Base-by-base conservation (phyloP, 768 basidiomycete species). In the Daedaleopsis sinensis region DNA sequence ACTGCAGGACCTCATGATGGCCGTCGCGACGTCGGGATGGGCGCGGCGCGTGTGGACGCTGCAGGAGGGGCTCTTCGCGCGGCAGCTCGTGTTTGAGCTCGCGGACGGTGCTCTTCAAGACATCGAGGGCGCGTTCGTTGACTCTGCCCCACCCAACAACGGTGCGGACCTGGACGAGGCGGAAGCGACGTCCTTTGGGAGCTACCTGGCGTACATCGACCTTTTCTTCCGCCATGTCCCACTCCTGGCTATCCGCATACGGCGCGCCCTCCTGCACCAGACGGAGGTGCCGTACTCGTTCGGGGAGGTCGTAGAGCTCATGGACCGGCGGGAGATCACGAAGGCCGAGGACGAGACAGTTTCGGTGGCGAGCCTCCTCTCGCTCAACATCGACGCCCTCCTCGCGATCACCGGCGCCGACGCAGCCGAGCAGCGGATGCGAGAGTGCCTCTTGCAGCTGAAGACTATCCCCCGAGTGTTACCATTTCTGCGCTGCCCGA, bases 291-390 rank as follows among this genome's bases (percentile, higher is more conserved):
- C 5, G 23, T 49, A 21, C n/a, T 16, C 52, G 9, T 13, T 63
- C 32, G 37, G 47, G 18, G 24, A 59, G 13, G 53, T 64, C 21
- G n/a, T 46, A 39, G 9, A 21, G 24, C 55, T 59, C 9, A 47
- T 64, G 16, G 49, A 36, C 1, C 12, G n/a, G 42, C 52, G 62
- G 27, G 48, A 53, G 6, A 57, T 53, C 7, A 59, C 52, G 11
- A 59, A 64, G 24, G n/a, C 48, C 16, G 62, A 58, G 39, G 62
- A 64, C 54, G 62, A 64, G 50, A 38, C 50, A 16, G 27, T 64
- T 24, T 52, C 62, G 3, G 52, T 59, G 35, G 27, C 53, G 23
- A 57, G 58, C 19, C 44, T 63, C 10, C 52, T 60, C 12, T 32
- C 27, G 3, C 11, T 49, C n/a, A 38, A 42, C 35, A 19, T 59